Evolutionary conservation across 805 yeast species (phyloP).

Genomic region (Saccharomycopsis babjevae): DNA sequence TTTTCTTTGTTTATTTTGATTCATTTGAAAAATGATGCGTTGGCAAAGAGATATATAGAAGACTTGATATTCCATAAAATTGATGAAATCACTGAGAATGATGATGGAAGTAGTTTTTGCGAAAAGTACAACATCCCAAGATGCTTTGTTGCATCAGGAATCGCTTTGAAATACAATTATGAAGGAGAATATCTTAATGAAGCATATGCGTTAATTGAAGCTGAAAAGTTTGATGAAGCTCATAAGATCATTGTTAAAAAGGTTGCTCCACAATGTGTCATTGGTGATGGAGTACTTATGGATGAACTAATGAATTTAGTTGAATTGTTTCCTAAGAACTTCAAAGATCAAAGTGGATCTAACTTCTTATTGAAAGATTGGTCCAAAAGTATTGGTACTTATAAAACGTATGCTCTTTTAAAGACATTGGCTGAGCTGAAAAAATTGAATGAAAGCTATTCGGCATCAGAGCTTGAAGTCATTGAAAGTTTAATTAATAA

Average conservation of each 20-base stretch:
- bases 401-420: slow-evolving; percentile 37
- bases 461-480: not conserved
- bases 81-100: slow-evolving; percentile 16
- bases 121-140: slow-evolving; percentile 33
- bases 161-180: slow-evolving; percentile 46
- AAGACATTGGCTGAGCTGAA: not conserved
- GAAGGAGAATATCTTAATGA: slow-evolving; percentile 47
- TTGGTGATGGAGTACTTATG: slow-evolving; percentile 32
- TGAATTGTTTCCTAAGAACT: slow-evolving; percentile 32
- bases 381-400: slow-evolving; percentile 51
- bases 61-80: slow-evolving; percentile 19
- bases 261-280: slow-evolving; percentile 68
- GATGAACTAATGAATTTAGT: slow-evolving; percentile 29
- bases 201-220: slow-evolving; percentile 50
- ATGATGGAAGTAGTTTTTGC: slow-evolving; percentile 6
- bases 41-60: slow-evolving; percentile 32
- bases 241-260: slow-evolving; percentile 42
- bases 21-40: slow-evolving; percentile 41
- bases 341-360: slow-evolving; percentile 21
- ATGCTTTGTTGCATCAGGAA: slow-evolving; percentile 40
- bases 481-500: slow-evolving; percentile 5
- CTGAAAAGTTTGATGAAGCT: slow-evolving; percentile 52
- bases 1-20: slow-evolving; percentile 57
- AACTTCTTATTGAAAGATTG: slow-evolving; percentile 32
- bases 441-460: not conserved